A percentile compares a stretch with the other conserved stretches of the same genome.
phyloP scores from a whole-genome alignment of 441 rosid species.

The Lagerstroemia fauriei region DNA sequence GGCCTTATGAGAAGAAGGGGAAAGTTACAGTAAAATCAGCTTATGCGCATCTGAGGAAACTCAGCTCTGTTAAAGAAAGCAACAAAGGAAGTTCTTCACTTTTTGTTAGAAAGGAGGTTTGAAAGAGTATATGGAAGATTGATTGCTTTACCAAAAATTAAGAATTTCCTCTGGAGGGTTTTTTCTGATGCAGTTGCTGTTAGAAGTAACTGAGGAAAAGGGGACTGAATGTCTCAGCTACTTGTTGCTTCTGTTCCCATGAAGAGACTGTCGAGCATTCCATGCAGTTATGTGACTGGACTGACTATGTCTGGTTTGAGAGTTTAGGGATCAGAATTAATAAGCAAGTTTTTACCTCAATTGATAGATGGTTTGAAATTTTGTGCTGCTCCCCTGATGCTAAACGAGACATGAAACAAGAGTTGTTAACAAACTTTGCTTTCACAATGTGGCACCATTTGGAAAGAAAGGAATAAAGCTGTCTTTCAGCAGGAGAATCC shows the following conservation, averaged over 20 bases:
- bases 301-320: neutral
- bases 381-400: no score
- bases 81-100: neutral
- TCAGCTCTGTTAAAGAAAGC: fast-evolving
- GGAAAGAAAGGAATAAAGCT: neutral
- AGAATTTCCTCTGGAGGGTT: neutral
- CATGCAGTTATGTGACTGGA: neutral
- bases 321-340: neutral
- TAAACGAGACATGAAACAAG: no score
- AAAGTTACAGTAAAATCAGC: neutral
- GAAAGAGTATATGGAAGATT: neutral
- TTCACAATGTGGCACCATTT: neutral
- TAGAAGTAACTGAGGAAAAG: neutral
- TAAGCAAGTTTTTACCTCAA: neutral
- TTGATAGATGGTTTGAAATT: neutral
- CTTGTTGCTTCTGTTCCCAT: neutral
- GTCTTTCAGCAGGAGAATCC: neutral
- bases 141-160: neutral
- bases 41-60: neutral
- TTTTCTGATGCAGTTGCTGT: neutral
- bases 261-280: neutral
- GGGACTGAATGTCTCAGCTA: neutral
- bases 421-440: neutral
- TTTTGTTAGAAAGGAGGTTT: neutral
- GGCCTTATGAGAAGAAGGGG: neutral